Percentiles rank a stretch among this genome's conserved stretches.
Conservation (phyloP, 148 eudicot genomes). For the Vaccinium corymbosum region DNA sequence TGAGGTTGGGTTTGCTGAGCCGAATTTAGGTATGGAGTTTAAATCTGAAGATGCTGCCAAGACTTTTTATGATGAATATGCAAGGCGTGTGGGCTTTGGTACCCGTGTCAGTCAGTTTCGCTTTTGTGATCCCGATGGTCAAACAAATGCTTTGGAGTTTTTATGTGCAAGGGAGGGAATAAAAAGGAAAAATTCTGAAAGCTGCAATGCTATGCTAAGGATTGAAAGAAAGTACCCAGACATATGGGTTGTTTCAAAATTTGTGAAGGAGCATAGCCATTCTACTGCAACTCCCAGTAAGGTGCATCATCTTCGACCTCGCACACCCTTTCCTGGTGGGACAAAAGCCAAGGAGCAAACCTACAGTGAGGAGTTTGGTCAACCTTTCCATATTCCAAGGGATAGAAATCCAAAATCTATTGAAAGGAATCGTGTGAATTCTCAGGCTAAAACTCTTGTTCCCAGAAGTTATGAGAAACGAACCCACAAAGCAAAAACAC, state of each 20-base stretch:
- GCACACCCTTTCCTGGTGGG: slow-evolving; percentile 54
- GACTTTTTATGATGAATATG: slow-evolving; percentile 65
- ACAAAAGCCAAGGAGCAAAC: slow-evolving; percentile 3
- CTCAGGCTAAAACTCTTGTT: slow-evolving; percentile 8
- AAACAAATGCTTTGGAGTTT: slow-evolving; percentile 34
- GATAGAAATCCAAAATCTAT: slow-evolving; percentile 39
- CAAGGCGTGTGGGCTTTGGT: slow-evolving; percentile 57
- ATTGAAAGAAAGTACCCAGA: slow-evolving; percentile 46
- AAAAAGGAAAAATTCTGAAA: slow-evolving; percentile 42
- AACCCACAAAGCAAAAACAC: slow-evolving; percentile 32
- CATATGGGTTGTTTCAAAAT: slow-evolving; percentile 67
- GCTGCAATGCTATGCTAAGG: slow-evolving; percentile 69
- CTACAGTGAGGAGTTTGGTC: background rate
- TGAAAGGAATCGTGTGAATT: slow-evolving; percentile 30
- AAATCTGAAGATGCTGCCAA: slow-evolving; percentile 62
- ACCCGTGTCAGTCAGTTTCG: slow-evolving; percentile 33
- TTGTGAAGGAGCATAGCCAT: slow-evolving; percentile 77
- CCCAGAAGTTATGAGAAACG: background rate
- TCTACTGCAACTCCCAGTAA: slow-evolving; percentile 33
- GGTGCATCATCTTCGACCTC: slow-evolving; percentile 48
- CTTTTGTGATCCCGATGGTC: slow-evolving; percentile 37
- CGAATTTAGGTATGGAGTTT: slow-evolving; percentile 71
- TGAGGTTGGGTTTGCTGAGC: slow-evolving; percentile 44
- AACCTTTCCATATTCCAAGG: slow-evolving; percentile 41
- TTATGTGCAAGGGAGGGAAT: slow-evolving; percentile 48